Evolutionary conservation across 176 grass and related monocot genomes (phyloP).

Genomic region (Aegilops longissima): DNA sequence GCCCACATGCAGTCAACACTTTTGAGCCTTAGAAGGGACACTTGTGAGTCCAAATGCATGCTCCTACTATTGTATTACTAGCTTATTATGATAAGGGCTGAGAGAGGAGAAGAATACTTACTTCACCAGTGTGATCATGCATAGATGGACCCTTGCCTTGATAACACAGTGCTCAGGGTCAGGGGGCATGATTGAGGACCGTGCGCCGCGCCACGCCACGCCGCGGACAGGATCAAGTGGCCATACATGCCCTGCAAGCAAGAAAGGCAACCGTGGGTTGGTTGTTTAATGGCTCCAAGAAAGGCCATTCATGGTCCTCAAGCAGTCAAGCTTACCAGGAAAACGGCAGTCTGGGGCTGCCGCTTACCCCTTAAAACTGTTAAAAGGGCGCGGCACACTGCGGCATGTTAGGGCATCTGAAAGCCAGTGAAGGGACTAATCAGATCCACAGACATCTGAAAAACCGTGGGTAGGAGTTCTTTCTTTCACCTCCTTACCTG

Average conservation of each 20-base stretch:
- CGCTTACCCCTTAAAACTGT: constrained; percentile 42
- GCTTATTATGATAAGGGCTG: constrained; percentile 28
- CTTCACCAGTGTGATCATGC: constrained; percentile 21
- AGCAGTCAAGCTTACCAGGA: constrained; percentile 44
- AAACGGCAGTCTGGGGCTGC: constrained; percentile 13
- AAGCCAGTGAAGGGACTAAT: background rate
- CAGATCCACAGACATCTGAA: constrained; percentile 9
- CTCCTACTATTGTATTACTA: constrained; percentile 26
- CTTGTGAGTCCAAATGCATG: constrained; percentile 50
- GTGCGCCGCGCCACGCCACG: constrained; percentile 21
- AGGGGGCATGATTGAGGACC: constrained; percentile 44
- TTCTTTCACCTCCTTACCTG: constrained; percentile 25
- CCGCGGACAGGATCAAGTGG: constrained; percentile 52
- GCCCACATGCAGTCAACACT: constrained; percentile 41
- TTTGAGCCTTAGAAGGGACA: constrained; percentile 51
- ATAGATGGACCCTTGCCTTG: constrained; percentile 46
- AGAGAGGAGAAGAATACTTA: constrained; percentile 22
- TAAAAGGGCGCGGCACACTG: constrained; percentile 27
- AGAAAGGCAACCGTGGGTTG: constrained; percentile 29
- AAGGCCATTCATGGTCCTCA: constrained; percentile 42
- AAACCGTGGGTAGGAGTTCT: background rate
- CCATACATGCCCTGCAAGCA: constrained; percentile 51
- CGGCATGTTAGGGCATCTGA: constrained; percentile 14
- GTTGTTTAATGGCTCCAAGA: constrained; percentile 42
- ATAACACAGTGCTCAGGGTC: constrained; percentile 30